A percentile compares a stretch with the other conserved stretches of the same genome.
phyloP scores from a whole-genome alignment of 2,329 filamentous ascomycete genomes.

The Xylariaceae sp. region DNA sequence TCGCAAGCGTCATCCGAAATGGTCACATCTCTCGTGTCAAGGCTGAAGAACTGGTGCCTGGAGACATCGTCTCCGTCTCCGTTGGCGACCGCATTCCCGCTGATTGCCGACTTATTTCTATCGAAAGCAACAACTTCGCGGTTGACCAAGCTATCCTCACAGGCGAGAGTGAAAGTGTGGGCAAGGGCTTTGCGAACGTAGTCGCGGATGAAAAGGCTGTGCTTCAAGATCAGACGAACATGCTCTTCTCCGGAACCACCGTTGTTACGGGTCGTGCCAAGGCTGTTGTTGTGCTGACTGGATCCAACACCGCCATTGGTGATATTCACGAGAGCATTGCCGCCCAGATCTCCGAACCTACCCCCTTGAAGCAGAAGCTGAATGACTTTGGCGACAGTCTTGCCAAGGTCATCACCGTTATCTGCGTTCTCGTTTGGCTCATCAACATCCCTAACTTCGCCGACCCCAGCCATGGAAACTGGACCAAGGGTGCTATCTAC shows the following conservation, averaged over 20 bases:
- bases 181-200: slow-evolving; percentile 65
- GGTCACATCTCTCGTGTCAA: slow-evolving; percentile 77
- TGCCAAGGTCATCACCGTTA: slow-evolving; percentile 96
- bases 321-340: slow-evolving; percentile 99
- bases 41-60: slow-evolving; percentile 94
- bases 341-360: slow-evolving; percentile 94
- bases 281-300: slow-evolving; percentile 86
- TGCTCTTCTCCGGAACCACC: slow-evolving; percentile 96
- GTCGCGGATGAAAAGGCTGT: slow-evolving; percentile 79
- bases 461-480: slow-evolving; percentile 86
- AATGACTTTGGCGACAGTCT: slow-evolving; percentile 96
- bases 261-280: slow-evolving; percentile 91
- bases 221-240: slow-evolving; percentile 95
- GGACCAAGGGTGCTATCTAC: slow-evolving; percentile 97
- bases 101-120: slow-evolving; percentile 81
- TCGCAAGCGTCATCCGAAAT: slow-evolving; percentile 86
- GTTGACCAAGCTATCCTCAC: slow-evolving; percentile 97
- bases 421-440: slow-evolving; percentile 93
- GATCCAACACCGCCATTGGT: slow-evolving; percentile 86
- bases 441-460: slow-evolving; percentile 98
- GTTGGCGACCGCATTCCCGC: slow-evolving; percentile 93
- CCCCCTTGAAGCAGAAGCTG: slow-evolving; percentile 95
- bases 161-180: slow-evolving; percentile 94
- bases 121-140: slow-evolving; percentile 95
- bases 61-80: slow-evolving; percentile 81